phyloP scores from a whole-genome alignment of 768 basidiomycete species.

The Gloeophyllum trabeum region DNA sequence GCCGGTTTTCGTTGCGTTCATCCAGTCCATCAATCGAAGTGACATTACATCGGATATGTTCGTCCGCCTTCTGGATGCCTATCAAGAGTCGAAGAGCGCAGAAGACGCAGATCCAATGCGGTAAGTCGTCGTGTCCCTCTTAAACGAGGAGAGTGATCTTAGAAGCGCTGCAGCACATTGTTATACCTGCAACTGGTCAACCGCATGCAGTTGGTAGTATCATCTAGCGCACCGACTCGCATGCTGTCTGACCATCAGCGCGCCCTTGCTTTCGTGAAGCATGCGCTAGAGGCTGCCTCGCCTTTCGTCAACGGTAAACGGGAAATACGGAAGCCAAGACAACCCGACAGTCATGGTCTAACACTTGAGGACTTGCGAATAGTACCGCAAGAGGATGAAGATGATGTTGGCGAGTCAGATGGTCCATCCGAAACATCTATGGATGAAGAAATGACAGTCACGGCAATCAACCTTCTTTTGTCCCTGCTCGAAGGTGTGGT shows the following conservation, averaged over 20 bases:
- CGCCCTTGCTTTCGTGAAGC: slow-evolving; percentile 73
- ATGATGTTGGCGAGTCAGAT: slow-evolving; percentile 40
- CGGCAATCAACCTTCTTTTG: slow-evolving; percentile 70
- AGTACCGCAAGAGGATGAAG: slow-evolving; percentile 19
- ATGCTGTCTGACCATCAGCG: slow-evolving; percentile 59
- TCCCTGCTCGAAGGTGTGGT: slow-evolving; percentile 75
- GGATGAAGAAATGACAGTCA: slow-evolving; percentile 61
- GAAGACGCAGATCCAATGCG: slow-evolving; percentile 37
- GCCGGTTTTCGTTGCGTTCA: slow-evolving; percentile 46
- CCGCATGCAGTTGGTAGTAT: slow-evolving; percentile 66
- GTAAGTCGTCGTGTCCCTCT: slow-evolving; percentile 19
- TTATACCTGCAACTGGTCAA: slow-evolving; percentile 73
- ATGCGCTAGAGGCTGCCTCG: slow-evolving; percentile 53
- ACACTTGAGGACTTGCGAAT: slow-evolving; percentile 25
- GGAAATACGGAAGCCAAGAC: too few relatives aligned
- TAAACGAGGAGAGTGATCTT: not conserved
- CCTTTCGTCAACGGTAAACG: slow-evolving; percentile 3
- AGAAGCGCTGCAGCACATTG: slow-evolving; percentile 36
- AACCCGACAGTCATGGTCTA: slow-evolving; percentile 14
- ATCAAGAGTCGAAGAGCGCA: slow-evolving; percentile 31
- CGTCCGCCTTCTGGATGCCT: slow-evolving; percentile 59
- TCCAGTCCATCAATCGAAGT: slow-evolving; percentile 52
- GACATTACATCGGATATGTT: slow-evolving; percentile 71
- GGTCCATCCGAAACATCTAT: slow-evolving; percentile 27
- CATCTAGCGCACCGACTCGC: slow-evolving; percentile 38